phyloP scores from a whole-genome alignment of 352 stramenopile species.

The Elongisporangium anandrum region DNA sequence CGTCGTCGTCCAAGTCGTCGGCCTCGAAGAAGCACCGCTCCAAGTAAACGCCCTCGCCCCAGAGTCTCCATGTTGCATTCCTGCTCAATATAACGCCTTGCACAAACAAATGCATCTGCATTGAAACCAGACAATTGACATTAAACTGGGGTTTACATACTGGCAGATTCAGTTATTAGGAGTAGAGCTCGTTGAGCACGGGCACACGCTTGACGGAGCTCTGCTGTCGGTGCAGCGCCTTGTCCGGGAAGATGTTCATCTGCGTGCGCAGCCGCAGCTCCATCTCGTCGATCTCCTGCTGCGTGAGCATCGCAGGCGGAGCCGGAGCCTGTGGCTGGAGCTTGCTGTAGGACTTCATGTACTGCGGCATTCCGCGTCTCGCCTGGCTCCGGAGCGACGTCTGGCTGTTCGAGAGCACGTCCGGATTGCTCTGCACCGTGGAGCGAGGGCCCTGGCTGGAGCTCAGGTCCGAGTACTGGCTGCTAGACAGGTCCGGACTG shows the following conservation, averaged over 20 bases:
- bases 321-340: not conserved
- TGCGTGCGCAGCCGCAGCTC: not conserved
- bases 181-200: not conserved
- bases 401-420: not conserved
- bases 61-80: not conserved
- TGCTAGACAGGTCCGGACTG: not conserved
- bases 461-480: not conserved
- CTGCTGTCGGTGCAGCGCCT: not conserved
- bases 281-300: not conserved
- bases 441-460: not conserved
- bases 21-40: conserved; percentile 65
- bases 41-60: conserved; percentile 30
- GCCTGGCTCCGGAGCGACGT: not conserved
- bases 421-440: not conserved
- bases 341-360: not conserved
- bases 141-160: not conserved
- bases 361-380: not conserved
- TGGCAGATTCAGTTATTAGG: not conserved
- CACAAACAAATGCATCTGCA: not conserved
- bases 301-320: not conserved
- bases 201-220: not conserved
- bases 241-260: not conserved
- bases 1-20: conserved; percentile 42
- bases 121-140: not conserved
- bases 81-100: not conserved